Evolutionary conservation across 306 rosid species (phyloP).

Genomic region (Fagus crenata): DNA sequence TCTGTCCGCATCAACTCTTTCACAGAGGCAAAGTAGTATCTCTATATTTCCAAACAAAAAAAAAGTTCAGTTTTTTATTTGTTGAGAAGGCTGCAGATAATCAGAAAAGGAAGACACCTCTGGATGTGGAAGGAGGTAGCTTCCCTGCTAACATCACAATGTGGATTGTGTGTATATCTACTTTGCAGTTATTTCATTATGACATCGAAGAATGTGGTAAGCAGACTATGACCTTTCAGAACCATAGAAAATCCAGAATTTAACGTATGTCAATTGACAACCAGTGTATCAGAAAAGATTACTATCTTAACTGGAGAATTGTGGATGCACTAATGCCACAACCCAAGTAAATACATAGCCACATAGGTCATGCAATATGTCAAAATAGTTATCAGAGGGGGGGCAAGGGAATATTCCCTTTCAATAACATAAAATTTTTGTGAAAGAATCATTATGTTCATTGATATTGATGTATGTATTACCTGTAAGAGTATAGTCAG

Average conservation of each 20-base stretch:
- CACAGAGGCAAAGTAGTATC: conserved; percentile 26
- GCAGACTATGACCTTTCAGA: neutral
- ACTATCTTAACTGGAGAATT: too few relatives aligned
- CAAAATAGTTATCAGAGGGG: neutral
- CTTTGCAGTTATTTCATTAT: neutral
- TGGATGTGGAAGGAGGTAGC: neutral
- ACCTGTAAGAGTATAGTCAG: conserved; percentile 47
- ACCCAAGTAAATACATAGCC: too few relatives aligned
- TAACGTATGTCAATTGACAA: neutral
- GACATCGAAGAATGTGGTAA: neutral
- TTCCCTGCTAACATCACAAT: neutral
- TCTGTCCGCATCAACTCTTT: conserved; percentile 38
- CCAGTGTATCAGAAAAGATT: neutral
- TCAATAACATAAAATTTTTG: neutral
- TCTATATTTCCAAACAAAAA: conserved; percentile 1
- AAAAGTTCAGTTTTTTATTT: too few relatives aligned
- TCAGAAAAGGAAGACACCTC: too few relatives aligned
- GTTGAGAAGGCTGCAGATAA: too few relatives aligned
- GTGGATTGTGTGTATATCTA: neutral
- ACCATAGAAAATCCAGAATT: neutral
- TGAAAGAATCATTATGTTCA: neutral
- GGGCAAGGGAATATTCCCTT: neutral
- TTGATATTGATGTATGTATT: neutral
- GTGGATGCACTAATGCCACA: too few relatives aligned
- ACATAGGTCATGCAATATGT: too few relatives aligned